Evolutionary conservation across 306 rosid genomes (phyloP).

Genomic region (Amphicarpaea edgeworthii): DNA sequence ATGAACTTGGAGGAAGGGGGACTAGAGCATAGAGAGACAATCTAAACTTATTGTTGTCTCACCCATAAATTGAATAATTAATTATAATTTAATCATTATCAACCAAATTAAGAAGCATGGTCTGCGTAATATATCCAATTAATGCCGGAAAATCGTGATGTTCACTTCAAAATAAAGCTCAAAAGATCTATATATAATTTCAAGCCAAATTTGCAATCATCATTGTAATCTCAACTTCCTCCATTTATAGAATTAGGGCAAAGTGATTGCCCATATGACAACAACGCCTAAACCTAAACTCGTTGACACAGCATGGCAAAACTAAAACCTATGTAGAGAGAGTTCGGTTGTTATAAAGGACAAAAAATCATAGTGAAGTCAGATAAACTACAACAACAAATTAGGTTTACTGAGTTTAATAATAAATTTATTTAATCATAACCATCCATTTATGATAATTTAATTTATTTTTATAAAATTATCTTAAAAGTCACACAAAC

Average conservation of each 20-base stretch:
- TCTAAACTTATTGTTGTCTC: not conserved
- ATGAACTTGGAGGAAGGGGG: not conserved
- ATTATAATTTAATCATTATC: not conserved
- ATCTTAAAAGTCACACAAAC: too few species aligned
- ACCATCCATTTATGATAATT: too few species aligned
- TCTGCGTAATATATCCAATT: slow-evolving; percentile 13
- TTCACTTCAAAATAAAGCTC: slow-evolving; percentile 43
- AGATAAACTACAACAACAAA: slow-evolving; percentile 31
- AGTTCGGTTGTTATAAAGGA: not conserved
- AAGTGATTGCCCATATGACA: slow-evolving; percentile 34
- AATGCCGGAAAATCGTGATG: slow-evolving; percentile 22
- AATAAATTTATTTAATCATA: too few species aligned
- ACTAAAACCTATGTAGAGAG: slow-evolving; percentile 32
- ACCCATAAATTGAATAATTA: not conserved
- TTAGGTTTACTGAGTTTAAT: too few species aligned
- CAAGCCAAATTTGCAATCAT: slow-evolving; percentile 25
- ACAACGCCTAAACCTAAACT: slow-evolving; percentile 45
- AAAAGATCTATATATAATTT: slow-evolving; percentile 17
- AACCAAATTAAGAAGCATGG: slow-evolving; percentile 39
- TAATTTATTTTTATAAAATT: too few species aligned
- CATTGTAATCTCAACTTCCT: slow-evolving; percentile 46
- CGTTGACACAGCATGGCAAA: slow-evolving; percentile 19
- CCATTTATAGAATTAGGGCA: slow-evolving; percentile 23
- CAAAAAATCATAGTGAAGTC: slow-evolving; percentile 9
- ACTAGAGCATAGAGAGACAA: not conserved